Conservation (phyloP, 805 yeast species). For the Hanseniaspora osmophila region DNA sequence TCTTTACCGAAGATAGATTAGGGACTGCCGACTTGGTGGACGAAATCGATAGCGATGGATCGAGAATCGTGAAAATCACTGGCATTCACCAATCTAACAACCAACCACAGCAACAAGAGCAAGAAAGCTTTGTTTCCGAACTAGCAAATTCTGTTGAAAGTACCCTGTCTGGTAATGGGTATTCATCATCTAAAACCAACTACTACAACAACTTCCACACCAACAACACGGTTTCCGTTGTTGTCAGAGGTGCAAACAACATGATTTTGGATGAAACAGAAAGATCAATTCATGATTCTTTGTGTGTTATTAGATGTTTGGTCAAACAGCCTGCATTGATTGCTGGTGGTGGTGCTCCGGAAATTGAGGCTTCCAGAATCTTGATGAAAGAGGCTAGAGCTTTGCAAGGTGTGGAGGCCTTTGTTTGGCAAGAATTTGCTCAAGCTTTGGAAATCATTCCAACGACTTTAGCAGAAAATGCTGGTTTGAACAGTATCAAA, state of each 20-base stretch:
- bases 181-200: slow-evolving; percentile 10
- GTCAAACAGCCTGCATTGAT: slow-evolving; percentile 80
- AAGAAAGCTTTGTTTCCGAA: background rate
- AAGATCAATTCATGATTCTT: slow-evolving; percentile 92
- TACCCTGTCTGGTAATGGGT: too few species aligned
- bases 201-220: slow-evolving; percentile 7
- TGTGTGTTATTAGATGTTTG: slow-evolving; percentile 84
- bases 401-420: slow-evolving; percentile 74
- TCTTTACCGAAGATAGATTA: slow-evolving; percentile 82
- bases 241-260: slow-evolving; percentile 88
- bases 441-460: slow-evolving; percentile 86
- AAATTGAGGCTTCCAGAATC: slow-evolving; percentile 71
- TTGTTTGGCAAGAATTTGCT: slow-evolving; percentile 85
- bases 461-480: slow-evolving; percentile 87
- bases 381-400: slow-evolving; percentile 57
- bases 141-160: too few species aligned
- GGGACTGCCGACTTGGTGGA: slow-evolving; percentile 88
- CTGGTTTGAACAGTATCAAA: slow-evolving; percentile 81
- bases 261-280: slow-evolving; percentile 91
- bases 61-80: slow-evolving; percentile 76
- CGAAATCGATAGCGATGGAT: slow-evolving; percentile 79
- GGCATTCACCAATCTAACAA: slow-evolving; percentile 42
- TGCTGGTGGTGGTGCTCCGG: slow-evolving; percentile 99
- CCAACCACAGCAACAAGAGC: background rate
- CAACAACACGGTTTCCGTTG: slow-evolving; percentile 59